phyloP scores from a whole-genome alignment of 441 rosid genomes.

The Croton laevigatus region DNA sequence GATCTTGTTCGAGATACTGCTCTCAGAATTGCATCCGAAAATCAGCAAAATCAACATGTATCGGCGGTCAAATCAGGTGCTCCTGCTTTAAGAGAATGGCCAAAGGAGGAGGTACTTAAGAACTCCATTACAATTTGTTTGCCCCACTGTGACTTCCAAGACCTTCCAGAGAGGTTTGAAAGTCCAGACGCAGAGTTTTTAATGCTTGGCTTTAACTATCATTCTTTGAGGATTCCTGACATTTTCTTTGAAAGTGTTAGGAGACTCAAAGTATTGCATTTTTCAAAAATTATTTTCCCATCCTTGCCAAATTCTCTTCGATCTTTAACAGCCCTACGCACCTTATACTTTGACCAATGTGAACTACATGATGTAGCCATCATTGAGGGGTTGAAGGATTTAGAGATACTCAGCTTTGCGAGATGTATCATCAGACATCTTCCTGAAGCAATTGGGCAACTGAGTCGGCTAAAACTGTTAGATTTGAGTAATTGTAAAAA shows the following conservation, averaged over 20 bases:
- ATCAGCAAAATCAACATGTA: no score
- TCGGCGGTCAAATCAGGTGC: no score
- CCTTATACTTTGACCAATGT: slow-evolving; percentile 16
- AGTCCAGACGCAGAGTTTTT: no score
- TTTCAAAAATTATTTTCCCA: no score
- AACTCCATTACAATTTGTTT: neutral
- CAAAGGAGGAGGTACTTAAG: neutral
- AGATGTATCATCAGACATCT: neutral
- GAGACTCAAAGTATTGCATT: no score
- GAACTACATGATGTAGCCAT: neutral
- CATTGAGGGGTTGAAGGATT: slow-evolving; percentile 16
- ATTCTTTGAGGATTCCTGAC: slow-evolving; percentile 3
- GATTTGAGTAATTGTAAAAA: slow-evolving; percentile 8
- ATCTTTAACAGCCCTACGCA: slow-evolving; percentile 4
- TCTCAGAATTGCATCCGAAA: no score
- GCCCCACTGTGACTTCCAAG: no score
- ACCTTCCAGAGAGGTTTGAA: no score
- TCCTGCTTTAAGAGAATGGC: neutral
- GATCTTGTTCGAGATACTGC: no score
- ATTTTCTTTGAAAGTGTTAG: neutral
- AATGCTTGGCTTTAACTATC: no score
- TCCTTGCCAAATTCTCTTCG: slow-evolving; percentile 13
- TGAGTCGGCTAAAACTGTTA: neutral
- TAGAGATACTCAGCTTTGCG: slow-evolving; percentile 16
- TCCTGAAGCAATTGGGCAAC: slow-evolving; percentile 5